Percentiles rank a stretch among this genome's conserved stretches.
These are phyloP conservation scores for Cytospora chrysosperma DNA, from an alignment of 2,329 filamentous ascomycete species.

Conservation along the genomic window DNA sequence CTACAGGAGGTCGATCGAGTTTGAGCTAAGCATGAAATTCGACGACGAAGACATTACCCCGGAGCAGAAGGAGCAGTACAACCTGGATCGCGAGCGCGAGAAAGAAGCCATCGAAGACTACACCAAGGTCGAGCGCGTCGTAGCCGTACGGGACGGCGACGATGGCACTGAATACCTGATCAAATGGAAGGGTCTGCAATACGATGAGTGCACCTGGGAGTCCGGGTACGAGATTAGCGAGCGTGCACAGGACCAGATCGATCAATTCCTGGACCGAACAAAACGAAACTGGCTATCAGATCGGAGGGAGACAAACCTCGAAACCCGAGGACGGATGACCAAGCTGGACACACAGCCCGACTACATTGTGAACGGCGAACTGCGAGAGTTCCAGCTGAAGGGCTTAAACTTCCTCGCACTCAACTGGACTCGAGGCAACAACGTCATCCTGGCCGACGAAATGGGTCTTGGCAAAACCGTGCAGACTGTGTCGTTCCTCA, in stretches of 20 bases:
- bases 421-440: constrained; percentile 92
- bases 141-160: constrained; percentile 77
- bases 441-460: constrained; percentile 96
- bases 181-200: constrained; percentile 94
- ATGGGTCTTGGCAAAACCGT: constrained; percentile 99
- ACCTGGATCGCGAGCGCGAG: constrained; percentile 89
- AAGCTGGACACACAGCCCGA: constrained; percentile 78
- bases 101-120: constrained; percentile 87
- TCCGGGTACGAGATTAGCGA: constrained; percentile 69
- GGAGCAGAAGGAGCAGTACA: constrained; percentile 90
- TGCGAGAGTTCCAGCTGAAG: constrained; percentile 90
- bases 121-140: constrained; percentile 89
- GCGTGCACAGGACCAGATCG: constrained; percentile 84
- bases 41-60: constrained; percentile 73
- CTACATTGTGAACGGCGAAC: constrained; percentile 80
- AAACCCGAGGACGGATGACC: constrained; percentile 71
- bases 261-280: constrained; percentile 83
- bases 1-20: constrained; percentile 76
- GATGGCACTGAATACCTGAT: constrained; percentile 85
- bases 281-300: constrained; percentile 80
- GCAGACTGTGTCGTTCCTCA: constrained; percentile 94
- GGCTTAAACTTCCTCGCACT: constrained; percentile 94
- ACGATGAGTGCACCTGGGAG: constrained; percentile 96
- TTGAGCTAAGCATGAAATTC: constrained; percentile 74
- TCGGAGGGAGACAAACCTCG: constrained; percentile 69